Evolutionary conservation across 2,329 filamentous ascomycete genomes (phyloP), one percentile per base, ranked within the genome.

Genomic region (Cercospora sp.): DNA sequence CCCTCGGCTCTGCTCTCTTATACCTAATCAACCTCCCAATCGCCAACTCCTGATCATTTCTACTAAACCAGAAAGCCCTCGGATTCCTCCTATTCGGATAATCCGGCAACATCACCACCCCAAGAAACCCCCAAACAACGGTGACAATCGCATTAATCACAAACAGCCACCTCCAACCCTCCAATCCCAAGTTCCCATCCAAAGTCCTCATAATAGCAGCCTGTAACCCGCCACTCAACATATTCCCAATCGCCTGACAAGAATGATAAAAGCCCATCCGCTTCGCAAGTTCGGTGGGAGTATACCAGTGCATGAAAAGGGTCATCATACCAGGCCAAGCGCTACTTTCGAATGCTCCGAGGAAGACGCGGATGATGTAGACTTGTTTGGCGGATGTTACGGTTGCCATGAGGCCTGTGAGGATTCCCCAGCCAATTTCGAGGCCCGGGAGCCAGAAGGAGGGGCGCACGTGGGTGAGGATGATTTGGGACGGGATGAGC

Each of bases 301-400:
- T 74, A 42, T 72, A 70, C 81, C 70, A 70, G 70, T 70, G 72
- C 33, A 66, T 81, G 42, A 82, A 77, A 5, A 82, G 70, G 0
- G 80, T 81, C 77, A 82, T 82, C 79, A 82, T 82, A 3, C 80
- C 80, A 0, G 81, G 81, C 80, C 80, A 82, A 3, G 80, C 80
- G 76, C n/a, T 77, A 71, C 77, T 70, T 77, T 81, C 70, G 28
- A 68, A 72, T 3, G 74, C 67, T 5, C 75, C 74, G 2, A 75
- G 59, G 55, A 76, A 75, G 5, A 75, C 72, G 42, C 75, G 63
- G 30, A 76, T 69, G 5, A 74, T 72, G 59, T 75, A 75, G 12
- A 74, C 70, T 36, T 74, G 73, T 55, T 74, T 74, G 23, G 73
- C 70, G 7, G 62, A 70, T 13, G 73, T 75, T 1, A 76, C 74